phyloP scores from a whole-genome alignment of 148 eudicot genomes.

The Cornus suecica region DNA sequence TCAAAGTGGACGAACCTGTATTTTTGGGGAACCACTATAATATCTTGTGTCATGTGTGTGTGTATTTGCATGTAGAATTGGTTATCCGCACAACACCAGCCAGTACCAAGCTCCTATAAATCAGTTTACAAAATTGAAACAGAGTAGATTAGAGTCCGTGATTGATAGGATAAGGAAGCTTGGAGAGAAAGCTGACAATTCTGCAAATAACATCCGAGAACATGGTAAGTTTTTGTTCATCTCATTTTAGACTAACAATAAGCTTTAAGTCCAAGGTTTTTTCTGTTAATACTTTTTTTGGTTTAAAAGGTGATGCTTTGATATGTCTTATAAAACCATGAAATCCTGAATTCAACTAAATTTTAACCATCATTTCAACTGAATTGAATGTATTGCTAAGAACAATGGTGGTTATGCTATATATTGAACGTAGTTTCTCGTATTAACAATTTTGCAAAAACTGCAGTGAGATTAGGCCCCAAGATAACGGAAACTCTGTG shows the following conservation, averaged over 20 bases:
- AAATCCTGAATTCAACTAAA: background rate
- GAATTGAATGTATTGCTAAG: background rate
- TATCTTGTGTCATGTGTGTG: no score
- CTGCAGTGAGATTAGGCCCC: constrained; percentile 23
- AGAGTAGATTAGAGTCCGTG: constrained; percentile 12
- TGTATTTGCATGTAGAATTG: no score
- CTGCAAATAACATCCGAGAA: constrained; percentile 1
- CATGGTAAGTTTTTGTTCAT: background rate
- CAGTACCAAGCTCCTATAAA: constrained; percentile 2
- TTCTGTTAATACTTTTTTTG: no score
- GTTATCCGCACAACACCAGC: no score
- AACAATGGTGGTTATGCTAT: no score
- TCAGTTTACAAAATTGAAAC: constrained; percentile 10
- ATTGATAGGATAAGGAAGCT: constrained; percentile 15
- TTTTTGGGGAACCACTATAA: no score
- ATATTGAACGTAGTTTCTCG: no score
- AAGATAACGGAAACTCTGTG: constrained; percentile 29
- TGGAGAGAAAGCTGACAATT: constrained; percentile 8
- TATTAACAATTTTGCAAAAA: background rate
- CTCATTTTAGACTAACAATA: background rate
- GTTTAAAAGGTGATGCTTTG: no score
- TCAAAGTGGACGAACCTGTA: no score
- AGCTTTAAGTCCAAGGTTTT: no score
- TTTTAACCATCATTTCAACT: background rate
- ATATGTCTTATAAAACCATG: background rate